Conservation (phyloP, 805 yeast genomes). For the Saturnispora besseyi region DNA sequence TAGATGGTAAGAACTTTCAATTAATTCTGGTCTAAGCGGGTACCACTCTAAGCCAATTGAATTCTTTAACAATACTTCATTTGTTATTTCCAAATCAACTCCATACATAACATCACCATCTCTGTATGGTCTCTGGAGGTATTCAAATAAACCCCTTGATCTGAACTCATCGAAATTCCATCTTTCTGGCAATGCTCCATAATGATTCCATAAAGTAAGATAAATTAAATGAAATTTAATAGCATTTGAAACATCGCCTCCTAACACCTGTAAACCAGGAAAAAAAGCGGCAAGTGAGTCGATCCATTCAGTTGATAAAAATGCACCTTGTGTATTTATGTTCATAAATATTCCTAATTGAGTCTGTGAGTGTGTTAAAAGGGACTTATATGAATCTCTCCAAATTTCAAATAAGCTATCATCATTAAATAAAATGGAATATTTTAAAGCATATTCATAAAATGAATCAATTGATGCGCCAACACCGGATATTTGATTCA, state of each 20-base stretch:
- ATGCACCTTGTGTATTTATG: constrained; percentile 46
- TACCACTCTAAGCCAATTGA: constrained; percentile 73
- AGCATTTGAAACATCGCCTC: constrained; percentile 67
- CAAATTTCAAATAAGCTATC: constrained; percentile 44
- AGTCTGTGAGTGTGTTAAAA: constrained; percentile 42
- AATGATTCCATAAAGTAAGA: constrained; percentile 71
- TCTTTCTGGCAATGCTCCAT: constrained; percentile 79
- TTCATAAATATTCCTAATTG: constrained; percentile 34
- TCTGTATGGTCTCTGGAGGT: constrained; percentile 11
- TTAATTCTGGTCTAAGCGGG: constrained; percentile 85
- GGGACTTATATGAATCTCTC: constrained; percentile 49
- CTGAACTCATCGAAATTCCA: constrained; percentile 44
- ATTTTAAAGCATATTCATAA: constrained; percentile 80
- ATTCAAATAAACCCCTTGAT: constrained; percentile 15
- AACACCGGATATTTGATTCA: constrained; percentile 58
- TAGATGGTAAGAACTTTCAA: constrained; percentile 79
- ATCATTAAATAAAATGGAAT: constrained; percentile 64
- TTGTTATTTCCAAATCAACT: constrained; percentile 17
- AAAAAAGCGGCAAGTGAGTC: constrained; percentile 84
- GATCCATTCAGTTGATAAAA: constrained; percentile 53
- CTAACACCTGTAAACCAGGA: constrained; percentile 74
- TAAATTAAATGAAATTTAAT: constrained; percentile 49
- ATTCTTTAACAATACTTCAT: constrained; percentile 22
- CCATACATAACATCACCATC: constrained; percentile 18
- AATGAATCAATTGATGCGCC: constrained; percentile 92